Conservation (phyloP, 2,329 filamentous ascomycete genomes). For the Cadophora sp. region DNA sequence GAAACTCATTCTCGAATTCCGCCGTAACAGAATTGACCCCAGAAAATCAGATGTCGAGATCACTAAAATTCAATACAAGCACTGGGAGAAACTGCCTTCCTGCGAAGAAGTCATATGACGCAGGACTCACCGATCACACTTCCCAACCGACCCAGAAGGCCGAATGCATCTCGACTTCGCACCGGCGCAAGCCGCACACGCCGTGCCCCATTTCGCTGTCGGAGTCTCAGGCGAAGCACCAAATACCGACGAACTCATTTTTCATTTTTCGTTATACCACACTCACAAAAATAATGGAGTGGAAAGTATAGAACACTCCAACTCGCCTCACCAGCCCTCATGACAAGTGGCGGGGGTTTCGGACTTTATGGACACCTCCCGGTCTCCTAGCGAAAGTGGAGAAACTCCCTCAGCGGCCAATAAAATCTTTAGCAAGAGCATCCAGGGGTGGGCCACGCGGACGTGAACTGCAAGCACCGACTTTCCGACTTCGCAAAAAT, state of each 20-base stretch:
- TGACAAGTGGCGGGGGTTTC: neutral
- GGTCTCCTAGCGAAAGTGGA: neutral
- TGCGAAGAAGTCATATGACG: neutral
- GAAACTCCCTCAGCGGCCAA: neutral
- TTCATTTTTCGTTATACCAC: neutral
- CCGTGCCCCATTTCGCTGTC: conserved; percentile 6
- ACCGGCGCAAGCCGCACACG: conserved; percentile 2
- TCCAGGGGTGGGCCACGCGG: conserved; percentile 1
- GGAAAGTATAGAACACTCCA: conserved; percentile 1
- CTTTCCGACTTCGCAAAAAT: neutral
- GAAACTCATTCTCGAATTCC: neutral
- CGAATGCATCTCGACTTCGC: conserved; percentile 8
- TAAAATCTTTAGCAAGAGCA: neutral
- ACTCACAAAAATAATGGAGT: no score
- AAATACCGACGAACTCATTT: neutral
- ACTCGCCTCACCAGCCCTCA: neutral
- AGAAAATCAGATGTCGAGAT: no score
- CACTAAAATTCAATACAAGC: no score
- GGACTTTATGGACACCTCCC: conserved; percentile 10
- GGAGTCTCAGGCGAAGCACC: neutral
- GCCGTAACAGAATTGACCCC: neutral
- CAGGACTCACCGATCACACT: conserved; percentile 3
- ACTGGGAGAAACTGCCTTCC: no score
- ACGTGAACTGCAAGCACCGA: neutral
- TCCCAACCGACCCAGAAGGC: neutral